phyloP scores from a whole-genome alignment of 768 basidiomycete genomes.

The Hygrocybe coccinea region DNA sequence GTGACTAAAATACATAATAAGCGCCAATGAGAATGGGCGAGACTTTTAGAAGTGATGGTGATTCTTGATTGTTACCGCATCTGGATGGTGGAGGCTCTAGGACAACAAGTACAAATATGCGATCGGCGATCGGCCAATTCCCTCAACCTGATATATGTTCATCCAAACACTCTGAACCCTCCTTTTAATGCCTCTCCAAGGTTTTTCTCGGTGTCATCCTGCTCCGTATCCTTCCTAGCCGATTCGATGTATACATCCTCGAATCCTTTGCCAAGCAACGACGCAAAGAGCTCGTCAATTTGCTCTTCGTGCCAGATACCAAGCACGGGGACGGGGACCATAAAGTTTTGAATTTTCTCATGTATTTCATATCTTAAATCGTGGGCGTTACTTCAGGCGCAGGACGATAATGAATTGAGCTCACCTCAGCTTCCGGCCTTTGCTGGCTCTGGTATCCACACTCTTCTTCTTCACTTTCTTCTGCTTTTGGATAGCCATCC shows the following conservation, averaged over 20 bases:
- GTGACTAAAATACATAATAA: too few relatives aligned
- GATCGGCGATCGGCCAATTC: too few relatives aligned
- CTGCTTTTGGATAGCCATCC: conserved; percentile 61
- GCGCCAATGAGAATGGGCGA: too few relatives aligned
- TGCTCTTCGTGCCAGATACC: conserved; percentile 94
- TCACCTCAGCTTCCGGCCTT: conserved; percentile 86
- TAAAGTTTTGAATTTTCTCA: conserved; percentile 95
- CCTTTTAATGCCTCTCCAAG: conserved; percentile 27
- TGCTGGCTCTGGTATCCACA: conserved; percentile 94
- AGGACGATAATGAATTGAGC: conserved; percentile 19
- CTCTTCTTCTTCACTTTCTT: conserved; percentile 75
- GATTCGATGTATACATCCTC: conserved; percentile 30
- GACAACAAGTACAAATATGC: too few relatives aligned
- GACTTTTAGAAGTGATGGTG: too few relatives aligned
- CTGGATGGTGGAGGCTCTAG: too few relatives aligned
- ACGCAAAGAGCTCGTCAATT: conserved; percentile 89
- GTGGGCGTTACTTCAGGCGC: background rate
- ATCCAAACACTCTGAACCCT: conserved; percentile 61
- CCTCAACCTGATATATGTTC: too few relatives aligned
- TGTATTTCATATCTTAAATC: conserved; percentile 79
- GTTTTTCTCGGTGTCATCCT: conserved; percentile 20
- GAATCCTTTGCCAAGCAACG: conserved; percentile 74
- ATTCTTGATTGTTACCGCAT: too few relatives aligned
- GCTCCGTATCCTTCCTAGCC: conserved; percentile 22
- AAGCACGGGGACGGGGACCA: conserved; percentile 73